A percentile compares a stretch with the other conserved stretches of the same genome.
phyloP scores from a whole-genome alignment of 2,329 filamentous ascomycete genomes.

The Penicillium sp. region DNA sequence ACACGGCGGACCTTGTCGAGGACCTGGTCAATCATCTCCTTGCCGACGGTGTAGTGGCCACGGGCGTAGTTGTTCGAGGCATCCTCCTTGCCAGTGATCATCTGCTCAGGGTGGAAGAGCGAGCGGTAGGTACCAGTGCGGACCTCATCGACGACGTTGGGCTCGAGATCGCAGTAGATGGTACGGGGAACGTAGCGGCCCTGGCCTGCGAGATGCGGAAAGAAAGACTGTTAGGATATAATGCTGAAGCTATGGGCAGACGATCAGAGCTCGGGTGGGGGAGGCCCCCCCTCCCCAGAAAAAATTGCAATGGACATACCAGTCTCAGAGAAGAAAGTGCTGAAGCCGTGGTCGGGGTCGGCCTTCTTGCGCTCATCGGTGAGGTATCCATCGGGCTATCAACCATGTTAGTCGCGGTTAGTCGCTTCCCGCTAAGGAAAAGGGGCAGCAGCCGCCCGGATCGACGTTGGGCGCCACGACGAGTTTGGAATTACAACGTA shows the following conservation, averaged over 20 bases:
- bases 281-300: conserved; percentile 16
- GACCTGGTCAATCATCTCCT: conserved; percentile 98
- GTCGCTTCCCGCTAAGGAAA: conserved; percentile 18
- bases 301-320: conserved; percentile 58
- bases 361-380: conserved; percentile 95
- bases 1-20: conserved; percentile 97
- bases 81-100: conserved; percentile 99
- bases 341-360: conserved; percentile 95
- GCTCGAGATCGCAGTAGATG: conserved; percentile 99
- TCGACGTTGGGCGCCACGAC: conserved; percentile 17
- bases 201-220: conserved; percentile 62
- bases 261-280: neutral
- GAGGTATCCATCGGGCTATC: conserved; percentile 93
- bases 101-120: conserved; percentile 98
- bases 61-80: conserved; percentile 99
- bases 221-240: conserved; percentile 18
- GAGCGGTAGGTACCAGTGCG: conserved; percentile 94
- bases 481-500: conserved; percentile 50
- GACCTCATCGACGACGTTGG: conserved; percentile 99
- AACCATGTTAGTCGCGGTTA: conserved; percentile 26
- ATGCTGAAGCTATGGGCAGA: neutral
- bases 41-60: conserved; percentile 99
- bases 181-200: conserved; percentile 98
- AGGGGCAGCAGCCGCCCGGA: conserved; percentile 18
- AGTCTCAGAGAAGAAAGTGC: conserved; percentile 99